phyloP scores from a whole-genome alignment of 345 rosid genomes.

The Eucalyptus grandis region DNA sequence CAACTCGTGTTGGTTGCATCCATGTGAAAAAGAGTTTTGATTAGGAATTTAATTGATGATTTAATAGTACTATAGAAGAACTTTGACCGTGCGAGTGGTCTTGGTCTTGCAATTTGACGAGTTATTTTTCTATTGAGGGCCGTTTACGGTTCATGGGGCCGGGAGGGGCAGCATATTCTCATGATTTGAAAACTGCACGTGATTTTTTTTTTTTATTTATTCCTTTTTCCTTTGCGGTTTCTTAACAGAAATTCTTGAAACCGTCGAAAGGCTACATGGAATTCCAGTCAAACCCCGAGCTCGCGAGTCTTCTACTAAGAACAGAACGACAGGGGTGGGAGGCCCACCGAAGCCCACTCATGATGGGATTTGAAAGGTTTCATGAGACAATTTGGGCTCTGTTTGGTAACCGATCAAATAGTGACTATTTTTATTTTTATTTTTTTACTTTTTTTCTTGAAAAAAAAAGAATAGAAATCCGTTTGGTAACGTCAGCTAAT shows the following conservation, averaged over 20 bases:
- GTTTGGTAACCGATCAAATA: too few relatives aligned
- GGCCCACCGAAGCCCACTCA: not conserved
- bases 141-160: not conserved
- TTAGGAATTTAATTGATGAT: not conserved
- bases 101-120: not conserved
- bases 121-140: not conserved
- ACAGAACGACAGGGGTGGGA: not conserved
- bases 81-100: not conserved
- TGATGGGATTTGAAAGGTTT: too few relatives aligned
- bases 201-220: not conserved
- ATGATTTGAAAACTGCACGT: not conserved
- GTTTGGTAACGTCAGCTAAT: accelerated
- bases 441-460: too few relatives aligned
- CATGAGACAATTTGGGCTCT: too few relatives aligned
- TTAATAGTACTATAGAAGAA: not conserved
- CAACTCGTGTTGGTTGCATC: not conserved
- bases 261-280: not conserved
- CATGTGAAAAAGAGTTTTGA: not conserved
- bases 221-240: not conserved
- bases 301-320: not conserved
- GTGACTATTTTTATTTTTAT: too few relatives aligned
- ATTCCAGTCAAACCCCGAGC: not conserved
- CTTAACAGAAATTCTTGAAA: not conserved
- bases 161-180: not conserved
- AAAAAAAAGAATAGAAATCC: too few relatives aligned